Evolutionary conservation across 495 filamentous ascomycete genomes (phyloP), one percentile per base, ranked within the genome.

Genomic region (Niebla homalea): DNA sequence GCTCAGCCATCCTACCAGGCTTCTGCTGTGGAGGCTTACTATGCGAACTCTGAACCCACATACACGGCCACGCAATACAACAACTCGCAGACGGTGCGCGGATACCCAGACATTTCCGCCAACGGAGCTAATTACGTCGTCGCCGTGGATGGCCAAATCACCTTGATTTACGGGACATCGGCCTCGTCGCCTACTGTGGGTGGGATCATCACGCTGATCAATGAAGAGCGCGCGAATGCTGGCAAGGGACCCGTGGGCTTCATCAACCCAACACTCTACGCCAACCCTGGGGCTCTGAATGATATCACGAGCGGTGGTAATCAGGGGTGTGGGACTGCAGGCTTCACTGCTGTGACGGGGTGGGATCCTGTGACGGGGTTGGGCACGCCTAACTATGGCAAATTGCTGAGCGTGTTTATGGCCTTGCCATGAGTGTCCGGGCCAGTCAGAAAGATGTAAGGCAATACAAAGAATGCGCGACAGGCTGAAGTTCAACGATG

Each of bases 341-440:
- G 75, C 3, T 80, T 79, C 54, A 47, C 55, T 5, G 73, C 74
- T 73, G 14, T 64, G 8, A 51, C 64, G 52, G 75, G 75, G n/a
- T 82, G 80, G 80, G 79, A 84, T 64, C 78, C 79, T 12, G 77
- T 80, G 11, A 82, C 74, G 12, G 80, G 79, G 11, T 56, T 82
- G 48, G 79, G 79, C 42, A 73, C 75, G 18, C 74, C 75, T 2
- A 73, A 73, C 49, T 79, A 68, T 56, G 60, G 62, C 3, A 72
- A 67, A 55, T 42, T 79, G 63, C 60, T 70, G 63, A 55, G 66
- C 8, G 47, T 71, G 40, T 70, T 68, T 46, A 43, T 69, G 49
- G 51, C 44, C 19, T 35, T 68, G 52, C 64, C 62, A 5, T 69
- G 40, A 54, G n/a, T n/a, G n/a, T n/a, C n/a, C n/a, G n/a, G n/a